Conservation (phyloP, 305 asterid genomes). For the Fraxinus platypoda region DNA sequence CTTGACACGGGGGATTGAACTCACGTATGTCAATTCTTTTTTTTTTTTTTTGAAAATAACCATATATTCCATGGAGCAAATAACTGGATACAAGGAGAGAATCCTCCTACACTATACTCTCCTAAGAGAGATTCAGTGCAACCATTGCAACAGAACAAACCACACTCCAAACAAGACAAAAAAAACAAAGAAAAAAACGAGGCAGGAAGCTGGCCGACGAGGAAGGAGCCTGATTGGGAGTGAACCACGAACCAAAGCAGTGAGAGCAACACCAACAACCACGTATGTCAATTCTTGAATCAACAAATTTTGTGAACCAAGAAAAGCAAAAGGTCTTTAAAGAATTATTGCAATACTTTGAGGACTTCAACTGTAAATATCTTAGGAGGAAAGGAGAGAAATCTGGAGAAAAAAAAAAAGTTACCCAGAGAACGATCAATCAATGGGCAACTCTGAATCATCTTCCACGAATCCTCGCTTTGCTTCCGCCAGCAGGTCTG, state of each 20-base stretch:
- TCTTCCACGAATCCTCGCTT: constrained; percentile 58
- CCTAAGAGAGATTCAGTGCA: too few relatives aligned
- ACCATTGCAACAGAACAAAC: too few relatives aligned
- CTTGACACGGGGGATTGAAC: background rate
- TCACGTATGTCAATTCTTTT: background rate
- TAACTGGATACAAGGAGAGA: too few relatives aligned
- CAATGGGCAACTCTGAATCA: constrained; percentile 66
- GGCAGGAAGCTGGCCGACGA: too few relatives aligned
- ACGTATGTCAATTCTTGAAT: background rate
- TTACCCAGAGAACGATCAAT: constrained; percentile 21
- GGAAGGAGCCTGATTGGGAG: too few relatives aligned
- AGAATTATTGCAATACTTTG: background rate
- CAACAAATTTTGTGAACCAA: background rate
- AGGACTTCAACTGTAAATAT: background rate
- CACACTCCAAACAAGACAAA: too few relatives aligned
- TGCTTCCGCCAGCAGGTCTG: constrained; percentile 55
- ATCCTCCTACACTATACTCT: too few relatives aligned
- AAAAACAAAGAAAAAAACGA: too few relatives aligned
- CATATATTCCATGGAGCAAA: too few relatives aligned
- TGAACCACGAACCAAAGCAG: too few relatives aligned
- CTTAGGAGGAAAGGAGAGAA: background rate
- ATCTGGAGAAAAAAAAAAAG: background rate
- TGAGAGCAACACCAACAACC: too few relatives aligned
- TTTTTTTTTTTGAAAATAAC: too few relatives aligned
- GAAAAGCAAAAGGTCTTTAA: background rate